Conservation (phyloP, 768 basidiomycete genomes). For the Mycena venus region DNA sequence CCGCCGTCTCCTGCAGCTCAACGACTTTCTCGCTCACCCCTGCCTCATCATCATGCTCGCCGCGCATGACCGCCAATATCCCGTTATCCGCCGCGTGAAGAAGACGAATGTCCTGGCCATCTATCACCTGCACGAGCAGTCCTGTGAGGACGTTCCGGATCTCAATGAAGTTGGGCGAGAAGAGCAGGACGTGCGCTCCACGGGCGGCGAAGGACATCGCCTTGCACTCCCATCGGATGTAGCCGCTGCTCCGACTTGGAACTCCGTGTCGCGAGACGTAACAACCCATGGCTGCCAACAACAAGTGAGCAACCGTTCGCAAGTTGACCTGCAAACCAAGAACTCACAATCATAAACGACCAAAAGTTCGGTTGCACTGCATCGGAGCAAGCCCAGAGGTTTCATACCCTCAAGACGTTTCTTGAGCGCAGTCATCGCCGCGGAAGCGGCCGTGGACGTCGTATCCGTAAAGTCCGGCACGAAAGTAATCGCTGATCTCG, state of each 20-base stretch:
- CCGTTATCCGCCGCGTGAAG: conserved; percentile 66
- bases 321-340: neutral
- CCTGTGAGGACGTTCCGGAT: conserved; percentile 75
- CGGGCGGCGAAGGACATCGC: conserved; percentile 74
- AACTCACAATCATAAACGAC: conserved; percentile 81
- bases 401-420: conserved; percentile 67
- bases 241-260: conserved; percentile 71
- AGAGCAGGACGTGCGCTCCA: conserved; percentile 74
- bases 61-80: conserved; percentile 75
- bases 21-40: conserved; percentile 74
- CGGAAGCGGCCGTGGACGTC: conserved; percentile 41
- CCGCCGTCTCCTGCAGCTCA: conserved; percentile 79
- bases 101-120: conserved; percentile 77
- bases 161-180: conserved; percentile 84
- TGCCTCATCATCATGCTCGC: conserved; percentile 66
- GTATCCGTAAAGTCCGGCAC: conserved; percentile 72
- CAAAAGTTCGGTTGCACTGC: conserved; percentile 68
- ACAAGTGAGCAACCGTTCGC: neutral
- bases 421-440: conserved; percentile 67
- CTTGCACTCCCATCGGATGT: conserved; percentile 84
- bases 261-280: conserved; percentile 80
- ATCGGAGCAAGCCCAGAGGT: conserved; percentile 77
- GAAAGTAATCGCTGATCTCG: conserved; percentile 56
- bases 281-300: conserved; percentile 73
- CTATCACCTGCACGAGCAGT: conserved; percentile 85